Percentiles rank a stretch among this genome's conserved stretches.
phyloP scores from a whole-genome alignment of 352 stramenopile species.

The Globisporangium heterothallicum region DNA sequence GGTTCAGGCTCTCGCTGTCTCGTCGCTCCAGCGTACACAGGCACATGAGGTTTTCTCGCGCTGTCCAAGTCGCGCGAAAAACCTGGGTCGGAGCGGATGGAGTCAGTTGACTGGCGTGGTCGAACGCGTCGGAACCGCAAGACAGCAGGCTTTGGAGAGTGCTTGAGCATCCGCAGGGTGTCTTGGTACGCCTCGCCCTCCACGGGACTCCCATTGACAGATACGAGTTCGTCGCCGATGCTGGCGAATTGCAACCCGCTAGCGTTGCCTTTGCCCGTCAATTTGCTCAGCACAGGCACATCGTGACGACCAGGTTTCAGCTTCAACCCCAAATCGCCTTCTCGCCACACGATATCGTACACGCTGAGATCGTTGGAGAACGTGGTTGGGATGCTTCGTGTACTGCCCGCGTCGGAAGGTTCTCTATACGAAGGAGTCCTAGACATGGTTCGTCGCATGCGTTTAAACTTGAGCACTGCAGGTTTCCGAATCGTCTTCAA shows the following conservation, averaged over 20 bases:
- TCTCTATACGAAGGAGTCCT: constrained; percentile 46
- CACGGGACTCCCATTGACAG: constrained; percentile 75
- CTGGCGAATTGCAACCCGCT: constrained; percentile 79
- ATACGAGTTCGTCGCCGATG: constrained; percentile 80
- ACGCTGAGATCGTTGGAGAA: constrained; percentile 42
- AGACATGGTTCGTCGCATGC: constrained; percentile 72
- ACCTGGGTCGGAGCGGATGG: constrained; percentile 49
- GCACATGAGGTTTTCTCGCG: constrained; percentile 26
- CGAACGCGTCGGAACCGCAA: constrained; percentile 71
- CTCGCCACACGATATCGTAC: constrained; percentile 87
- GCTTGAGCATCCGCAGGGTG: constrained; percentile 83
- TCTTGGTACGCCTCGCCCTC: constrained; percentile 80
- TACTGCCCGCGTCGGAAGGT: constrained; percentile 11
- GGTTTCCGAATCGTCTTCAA: constrained; percentile 84
- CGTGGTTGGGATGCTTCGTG: constrained; percentile 8
- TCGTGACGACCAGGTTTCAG: constrained; percentile 76
- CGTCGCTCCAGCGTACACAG: constrained; percentile 9
- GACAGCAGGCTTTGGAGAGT: constrained; percentile 78
- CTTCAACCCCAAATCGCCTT: constrained; percentile 81
- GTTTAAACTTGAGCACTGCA: constrained; percentile 86
- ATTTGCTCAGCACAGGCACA: constrained; percentile 75
- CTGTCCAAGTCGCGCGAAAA: constrained; percentile 38
- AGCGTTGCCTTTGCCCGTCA: constrained; percentile 78
- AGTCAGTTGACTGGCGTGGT: constrained; percentile 53
- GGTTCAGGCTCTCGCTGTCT: constrained; percentile 9